These are phyloP conservation scores for Plasmodium ovale DNA, from an alignment of 169 alveolate species.

Conservation along the genomic window DNA sequence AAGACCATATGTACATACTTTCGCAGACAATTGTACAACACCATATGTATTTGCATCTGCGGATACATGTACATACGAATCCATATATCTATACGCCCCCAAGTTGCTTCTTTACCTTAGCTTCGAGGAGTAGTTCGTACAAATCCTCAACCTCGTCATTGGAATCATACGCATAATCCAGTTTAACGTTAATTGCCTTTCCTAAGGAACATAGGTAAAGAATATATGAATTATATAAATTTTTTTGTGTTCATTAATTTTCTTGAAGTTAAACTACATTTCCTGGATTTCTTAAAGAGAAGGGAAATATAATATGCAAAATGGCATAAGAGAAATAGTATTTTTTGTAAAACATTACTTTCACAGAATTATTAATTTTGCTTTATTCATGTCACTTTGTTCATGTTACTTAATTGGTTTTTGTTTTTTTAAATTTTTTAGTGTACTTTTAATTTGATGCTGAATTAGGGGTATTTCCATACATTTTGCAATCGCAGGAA, in stretches of 20 bases:
- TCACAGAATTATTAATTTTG: neutral
- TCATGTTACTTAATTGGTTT: conserved; percentile 19
- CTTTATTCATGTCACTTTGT: no score
- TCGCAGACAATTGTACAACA: no score
- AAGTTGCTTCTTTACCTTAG: conserved; percentile 65
- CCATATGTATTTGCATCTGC: neutral
- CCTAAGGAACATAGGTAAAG: no score
- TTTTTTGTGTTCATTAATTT: neutral
- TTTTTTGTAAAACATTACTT: neutral
- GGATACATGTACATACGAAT: no score
- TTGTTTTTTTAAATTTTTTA: neutral
- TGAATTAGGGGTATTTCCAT: conserved; percentile 92
- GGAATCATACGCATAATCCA: conserved; percentile 85
- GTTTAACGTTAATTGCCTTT: conserved; percentile 85
- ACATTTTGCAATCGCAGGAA: conserved; percentile 95
- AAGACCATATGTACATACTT: no score
- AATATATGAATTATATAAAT: no score
- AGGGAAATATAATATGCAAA: neutral
- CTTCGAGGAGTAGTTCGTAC: conserved; percentile 80
- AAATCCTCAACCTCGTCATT: conserved; percentile 98
- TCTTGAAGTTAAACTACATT: conserved; percentile 1
- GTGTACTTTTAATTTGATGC: conserved; percentile 83
- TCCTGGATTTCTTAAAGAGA: neutral
- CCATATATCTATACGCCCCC: neutral
- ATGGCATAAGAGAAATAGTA: neutral